Evolutionary conservation across 129 eudicot genomes (phyloP), one percentile per base, ranked within the genome.

Genomic region (Escallonia rubra): DNA sequence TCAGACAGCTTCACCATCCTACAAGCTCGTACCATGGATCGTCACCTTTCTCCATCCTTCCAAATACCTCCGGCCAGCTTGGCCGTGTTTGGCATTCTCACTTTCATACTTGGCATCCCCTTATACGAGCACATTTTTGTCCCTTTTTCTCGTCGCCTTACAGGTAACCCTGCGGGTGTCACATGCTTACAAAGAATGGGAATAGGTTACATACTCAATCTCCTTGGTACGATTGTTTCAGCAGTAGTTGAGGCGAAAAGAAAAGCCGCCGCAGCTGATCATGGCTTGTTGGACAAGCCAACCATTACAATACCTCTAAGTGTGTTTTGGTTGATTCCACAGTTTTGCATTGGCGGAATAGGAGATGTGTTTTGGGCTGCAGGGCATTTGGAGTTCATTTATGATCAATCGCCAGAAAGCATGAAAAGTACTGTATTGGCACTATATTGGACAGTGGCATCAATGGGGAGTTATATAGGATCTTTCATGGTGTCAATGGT

Each of bases 21-120:
- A 57, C 96, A 90, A 77, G 96, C 96, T 43, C 88, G 94, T 10
- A 76, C 82, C 77, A 90, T 90, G 96, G 81, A 90, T 67, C 86
- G 96, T 16, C 90, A 76, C 72, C 53, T 90, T 6, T 75, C 93
- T 52, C 73, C 76, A 57, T 75, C 90, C 3, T 86, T 90, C 57
- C 41, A 86, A 72, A 83, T 90, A n/a, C 96, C 96, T 69, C 88
- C 95, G 3, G 96, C 96, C 43, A 79, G 76, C 66, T 59, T 90
- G 81, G 70, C 88, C 2, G 76, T 90, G 41, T 90, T 86, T 65
- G 76, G 78, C 64, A 70, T 76, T 42, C 64, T 77, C 12, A 74
- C 85, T n/a, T 44, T 71, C 64, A 72, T 90, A 2, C 13, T 70
- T 7, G 69, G 86, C 14, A 74, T 90, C 8, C 78, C 81, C 1